Percentiles rank a stretch among this genome's conserved stretches.
Evolutionary conservation across 441 rosid species (phyloP).

Genomic region (Populus hybrid): DNA sequence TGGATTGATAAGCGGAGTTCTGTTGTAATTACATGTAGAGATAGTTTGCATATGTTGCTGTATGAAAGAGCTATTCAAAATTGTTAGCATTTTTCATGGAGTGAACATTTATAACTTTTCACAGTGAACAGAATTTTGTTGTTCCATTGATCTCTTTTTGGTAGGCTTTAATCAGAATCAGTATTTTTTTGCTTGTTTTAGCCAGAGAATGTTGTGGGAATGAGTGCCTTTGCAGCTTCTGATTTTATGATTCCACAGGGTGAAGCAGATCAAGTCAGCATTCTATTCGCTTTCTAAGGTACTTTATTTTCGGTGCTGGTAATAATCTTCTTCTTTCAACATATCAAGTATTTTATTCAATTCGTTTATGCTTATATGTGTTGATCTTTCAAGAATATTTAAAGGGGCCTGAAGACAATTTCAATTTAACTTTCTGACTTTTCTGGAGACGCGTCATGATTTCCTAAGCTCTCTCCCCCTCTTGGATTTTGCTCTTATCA

Average conservation of each 20-base stretch:
- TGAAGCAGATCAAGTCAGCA: constrained; percentile 88
- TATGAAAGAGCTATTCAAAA: background rate
- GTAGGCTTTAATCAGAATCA: background rate
- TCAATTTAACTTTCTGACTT: too few species aligned
- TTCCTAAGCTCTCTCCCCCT: too few species aligned
- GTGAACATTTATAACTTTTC: background rate
- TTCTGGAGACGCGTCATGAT: too few species aligned
- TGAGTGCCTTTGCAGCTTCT: background rate
- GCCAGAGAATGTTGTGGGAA: background rate
- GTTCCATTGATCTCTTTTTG: background rate
- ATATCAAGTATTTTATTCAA: background rate
- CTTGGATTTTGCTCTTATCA: too few species aligned
- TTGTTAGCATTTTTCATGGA: background rate
- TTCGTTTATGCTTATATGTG: background rate
- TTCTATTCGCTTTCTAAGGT: constrained; percentile 84
- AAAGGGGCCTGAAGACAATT: too few species aligned
- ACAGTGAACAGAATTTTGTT: background rate
- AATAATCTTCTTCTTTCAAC: background rate
- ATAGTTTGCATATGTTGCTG: background rate
- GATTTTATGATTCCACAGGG: constrained; percentile 38
- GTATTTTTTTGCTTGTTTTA: background rate
- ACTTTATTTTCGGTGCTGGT: background rate
- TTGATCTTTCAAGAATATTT: background rate
- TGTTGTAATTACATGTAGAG: background rate
- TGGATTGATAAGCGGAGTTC: background rate